A percentile compares a stretch with the other conserved stretches of the same genome.
Evolutionary conservation across 2,329 filamentous ascomycete species (phyloP).

Genomic region (Pseudopithomyces chartarum): DNA sequence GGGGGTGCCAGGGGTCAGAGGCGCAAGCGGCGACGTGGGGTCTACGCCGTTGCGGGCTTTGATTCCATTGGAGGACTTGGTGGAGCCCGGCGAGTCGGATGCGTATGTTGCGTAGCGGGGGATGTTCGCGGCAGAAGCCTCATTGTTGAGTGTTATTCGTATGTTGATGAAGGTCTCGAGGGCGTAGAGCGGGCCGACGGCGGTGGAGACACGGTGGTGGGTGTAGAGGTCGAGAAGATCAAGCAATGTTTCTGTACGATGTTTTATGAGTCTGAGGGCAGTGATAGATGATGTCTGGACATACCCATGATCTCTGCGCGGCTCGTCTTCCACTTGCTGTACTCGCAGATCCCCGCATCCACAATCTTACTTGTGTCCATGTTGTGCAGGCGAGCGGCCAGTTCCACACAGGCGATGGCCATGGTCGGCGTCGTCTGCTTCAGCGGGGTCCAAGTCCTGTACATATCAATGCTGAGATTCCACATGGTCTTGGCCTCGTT

Average conservation of each 20-base stretch:
- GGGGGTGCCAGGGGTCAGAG: conserved; percentile 52
- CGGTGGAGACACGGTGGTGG: conserved; percentile 75
- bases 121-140: conserved; percentile 67
- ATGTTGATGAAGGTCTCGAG: conserved; percentile 82
- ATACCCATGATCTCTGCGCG: conserved; percentile 53
- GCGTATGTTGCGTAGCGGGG: conserved; percentile 63
- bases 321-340: conserved; percentile 49
- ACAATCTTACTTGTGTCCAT: conserved; percentile 57
- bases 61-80: conserved; percentile 26
- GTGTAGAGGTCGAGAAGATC: conserved; percentile 93
- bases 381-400: conserved; percentile 72
- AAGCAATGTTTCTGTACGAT: conserved; percentile 75
- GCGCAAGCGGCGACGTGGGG: conserved; percentile 40
- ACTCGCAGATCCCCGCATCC: conserved; percentile 54
- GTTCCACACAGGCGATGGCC: conserved; percentile 79
- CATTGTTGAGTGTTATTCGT: conserved; percentile 84
- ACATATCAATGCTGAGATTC: conserved; percentile 83
- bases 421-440: conserved; percentile 89
- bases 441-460: conserved; percentile 89
- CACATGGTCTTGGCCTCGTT: conserved; percentile 72
- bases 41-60: conserved; percentile 43
- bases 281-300: not conserved
- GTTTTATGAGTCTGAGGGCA: conserved; percentile 5
- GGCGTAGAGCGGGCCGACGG: conserved; percentile 72
- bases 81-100: conserved; percentile 28